phyloP scores from a whole-genome alignment of 2,329 filamentous ascomycete genomes.

The Sporothrix luriei region DNA sequence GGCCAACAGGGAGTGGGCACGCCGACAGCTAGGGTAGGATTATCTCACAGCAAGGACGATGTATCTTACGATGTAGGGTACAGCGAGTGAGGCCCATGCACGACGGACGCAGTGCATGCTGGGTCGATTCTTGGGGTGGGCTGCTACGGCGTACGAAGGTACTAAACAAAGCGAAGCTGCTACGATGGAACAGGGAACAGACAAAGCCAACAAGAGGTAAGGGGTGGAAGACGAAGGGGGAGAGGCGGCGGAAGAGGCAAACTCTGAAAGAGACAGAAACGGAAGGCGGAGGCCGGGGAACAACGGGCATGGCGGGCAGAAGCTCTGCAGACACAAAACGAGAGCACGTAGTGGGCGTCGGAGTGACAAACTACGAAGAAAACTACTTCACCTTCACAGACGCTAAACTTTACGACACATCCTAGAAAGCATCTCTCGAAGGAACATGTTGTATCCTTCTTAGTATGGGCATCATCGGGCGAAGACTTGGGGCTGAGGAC shows the following conservation, averaged over 20 bases:
- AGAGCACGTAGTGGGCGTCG: no score
- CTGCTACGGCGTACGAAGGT: neutral
- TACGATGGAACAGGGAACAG: neutral
- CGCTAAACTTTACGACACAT: neutral
- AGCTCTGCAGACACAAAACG: no score
- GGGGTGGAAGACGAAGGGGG: neutral
- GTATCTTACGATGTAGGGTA: no score
- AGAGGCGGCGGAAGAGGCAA: neutral
- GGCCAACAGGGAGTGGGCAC: no score
- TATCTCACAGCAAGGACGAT: slow-evolving; percentile 1
- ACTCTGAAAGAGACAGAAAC: neutral
- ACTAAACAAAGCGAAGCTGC: neutral
- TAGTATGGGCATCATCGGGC: slow-evolving; percentile 2
- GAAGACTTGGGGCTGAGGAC: slow-evolving; percentile 1
- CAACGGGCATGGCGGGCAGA: no score
- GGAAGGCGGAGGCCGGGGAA: no score
- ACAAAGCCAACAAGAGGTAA: slow-evolving; percentile 1
- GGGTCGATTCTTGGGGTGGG: slow-evolving; percentile 2
- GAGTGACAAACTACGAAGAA: neutral
- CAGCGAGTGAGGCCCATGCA: neutral
- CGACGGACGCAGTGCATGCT: slow-evolving; percentile 1
- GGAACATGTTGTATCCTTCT: no score
- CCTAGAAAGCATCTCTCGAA: neutral
- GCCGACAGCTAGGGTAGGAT: slow-evolving; percentile 17
- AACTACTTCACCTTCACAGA: neutral